Percentiles rank a stretch among this genome's conserved stretches.
Evolutionary conservation across 2,329 filamentous ascomycete species (phyloP).

Genomic region (Phoma sp.): DNA sequence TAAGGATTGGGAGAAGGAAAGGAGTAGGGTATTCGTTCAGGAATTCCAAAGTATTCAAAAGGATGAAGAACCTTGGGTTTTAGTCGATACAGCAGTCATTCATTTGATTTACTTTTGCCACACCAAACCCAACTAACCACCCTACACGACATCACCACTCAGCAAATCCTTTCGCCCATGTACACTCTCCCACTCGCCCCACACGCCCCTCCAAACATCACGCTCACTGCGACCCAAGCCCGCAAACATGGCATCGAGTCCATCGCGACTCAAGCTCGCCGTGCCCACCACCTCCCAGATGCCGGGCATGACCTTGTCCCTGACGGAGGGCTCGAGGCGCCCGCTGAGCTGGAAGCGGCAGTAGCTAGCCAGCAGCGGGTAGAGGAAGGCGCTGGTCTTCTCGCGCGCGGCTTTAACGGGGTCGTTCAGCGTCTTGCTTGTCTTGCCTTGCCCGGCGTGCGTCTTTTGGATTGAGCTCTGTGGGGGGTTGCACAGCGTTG

Average conservation of each 20-base stretch:
- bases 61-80: too few species aligned
- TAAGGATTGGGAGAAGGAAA: too few species aligned
- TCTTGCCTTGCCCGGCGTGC: constrained; percentile 40
- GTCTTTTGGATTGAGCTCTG: constrained; percentile 59
- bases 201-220: constrained; percentile 48
- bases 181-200: constrained; percentile 44
- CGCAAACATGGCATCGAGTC: constrained; percentile 47
- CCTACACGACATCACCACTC: constrained; percentile 3
- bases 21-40: too few species aligned
- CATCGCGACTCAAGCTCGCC: constrained; percentile 39
- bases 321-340: constrained; percentile 58
- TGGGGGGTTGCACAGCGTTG: constrained; percentile 67
- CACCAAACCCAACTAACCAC: too few species aligned
- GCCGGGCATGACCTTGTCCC: constrained; percentile 64
- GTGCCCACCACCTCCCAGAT: constrained; percentile 50
- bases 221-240: constrained; percentile 41
- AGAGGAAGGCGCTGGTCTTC: constrained; percentile 63
- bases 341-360: constrained; percentile 59
- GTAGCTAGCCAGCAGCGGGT: constrained; percentile 64
- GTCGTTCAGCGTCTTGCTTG: constrained; percentile 58
- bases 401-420: constrained; percentile 65
- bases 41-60: too few species aligned
- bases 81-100: too few species aligned
- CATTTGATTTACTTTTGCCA: too few species aligned
- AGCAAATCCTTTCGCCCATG: constrained; percentile 29